phyloP scores from a whole-genome alignment of 495 filamentous ascomycete species.

The Penicillium flavigenum region DNA sequence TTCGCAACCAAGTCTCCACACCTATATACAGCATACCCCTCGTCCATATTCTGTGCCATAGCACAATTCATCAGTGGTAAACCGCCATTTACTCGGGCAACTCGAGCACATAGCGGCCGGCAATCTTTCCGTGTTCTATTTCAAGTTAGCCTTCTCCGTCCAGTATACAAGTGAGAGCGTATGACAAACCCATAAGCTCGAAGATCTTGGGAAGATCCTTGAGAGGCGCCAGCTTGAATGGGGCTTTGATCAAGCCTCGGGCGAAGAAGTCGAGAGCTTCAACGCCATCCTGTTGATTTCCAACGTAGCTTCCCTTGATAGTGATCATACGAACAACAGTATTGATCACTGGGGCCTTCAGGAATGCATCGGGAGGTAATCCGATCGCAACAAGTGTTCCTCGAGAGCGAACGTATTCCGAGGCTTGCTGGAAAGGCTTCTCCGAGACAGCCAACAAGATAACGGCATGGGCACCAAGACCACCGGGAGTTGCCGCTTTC shows the following conservation, averaged over 20 bases:
- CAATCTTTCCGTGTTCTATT: conserved; percentile 65
- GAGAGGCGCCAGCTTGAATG: conserved; percentile 79
- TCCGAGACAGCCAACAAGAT: conserved; percentile 81
- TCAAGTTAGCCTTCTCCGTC: conserved; percentile 4
- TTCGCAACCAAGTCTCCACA: not conserved
- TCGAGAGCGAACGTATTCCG: conserved; percentile 76
- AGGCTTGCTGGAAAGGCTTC: conserved; percentile 92
- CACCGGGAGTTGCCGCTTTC: conserved; percentile 70
- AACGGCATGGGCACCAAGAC: conserved; percentile 84
- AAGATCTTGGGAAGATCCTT: conserved; percentile 75
- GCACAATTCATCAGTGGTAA: not conserved
- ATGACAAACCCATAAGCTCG: conserved; percentile 57
- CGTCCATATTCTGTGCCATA: too few relatives aligned
- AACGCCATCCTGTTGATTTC: conserved; percentile 77
- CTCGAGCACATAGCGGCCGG: conserved; percentile 82
- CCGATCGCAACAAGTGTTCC: conserved; percentile 84
- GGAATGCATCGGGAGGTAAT: conserved; percentile 71
- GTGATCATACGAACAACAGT: conserved; percentile 84
- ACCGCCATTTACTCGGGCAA: conserved; percentile 43
- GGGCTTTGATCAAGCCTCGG: conserved; percentile 78
- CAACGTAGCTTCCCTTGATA: conserved; percentile 92
- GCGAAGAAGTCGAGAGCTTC: conserved; percentile 89
- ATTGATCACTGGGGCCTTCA: conserved; percentile 81
- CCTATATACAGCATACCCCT: not conserved
- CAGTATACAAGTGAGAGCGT: not conserved